A percentile compares a stretch with the other conserved stretches of the same genome.
phyloP scores from a whole-genome alignment of 1,284 basidiomycete species.

The Dichomitus squalens region DNA sequence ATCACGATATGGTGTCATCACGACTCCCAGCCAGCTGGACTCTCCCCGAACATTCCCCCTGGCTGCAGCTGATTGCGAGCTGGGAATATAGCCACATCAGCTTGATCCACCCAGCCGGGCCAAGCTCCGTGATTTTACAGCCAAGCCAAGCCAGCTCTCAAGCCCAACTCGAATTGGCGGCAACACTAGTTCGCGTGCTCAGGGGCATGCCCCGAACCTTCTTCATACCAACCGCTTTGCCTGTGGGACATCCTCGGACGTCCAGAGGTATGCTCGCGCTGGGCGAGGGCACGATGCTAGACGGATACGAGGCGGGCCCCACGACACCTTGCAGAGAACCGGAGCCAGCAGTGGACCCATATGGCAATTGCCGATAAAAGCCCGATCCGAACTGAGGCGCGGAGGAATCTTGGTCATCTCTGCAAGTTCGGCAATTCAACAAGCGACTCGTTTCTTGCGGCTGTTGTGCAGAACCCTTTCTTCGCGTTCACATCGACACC shows the following conservation, averaged over 20 bases:
- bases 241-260: background rate
- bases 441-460: background rate
- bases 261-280: background rate
- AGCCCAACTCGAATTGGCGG: too few relatives aligned
- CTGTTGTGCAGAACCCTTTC: background rate
- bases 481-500: background rate
- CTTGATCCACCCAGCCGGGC: too few relatives aligned
- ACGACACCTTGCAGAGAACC: background rate
- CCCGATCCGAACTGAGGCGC: conserved; percentile 15
- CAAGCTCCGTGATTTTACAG: too few relatives aligned
- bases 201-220: background rate
- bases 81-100: too few relatives aligned
- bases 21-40: too few relatives aligned
- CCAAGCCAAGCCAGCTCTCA: too few relatives aligned
- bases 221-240: conserved; percentile 3
- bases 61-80: too few relatives aligned
- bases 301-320: background rate
- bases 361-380: conserved; percentile 20
- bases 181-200: background rate
- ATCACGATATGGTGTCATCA: too few relatives aligned
- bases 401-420: conserved; percentile 10
- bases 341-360: conserved; percentile 16
- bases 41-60: too few relatives aligned
- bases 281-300: background rate
- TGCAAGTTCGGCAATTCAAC: conserved; percentile 13